Evolutionary conservation across 2,329 filamentous ascomycete genomes (phyloP), one percentile per base, ranked within the genome.

Genomic region (Rhynchosporium agropyri): DNA sequence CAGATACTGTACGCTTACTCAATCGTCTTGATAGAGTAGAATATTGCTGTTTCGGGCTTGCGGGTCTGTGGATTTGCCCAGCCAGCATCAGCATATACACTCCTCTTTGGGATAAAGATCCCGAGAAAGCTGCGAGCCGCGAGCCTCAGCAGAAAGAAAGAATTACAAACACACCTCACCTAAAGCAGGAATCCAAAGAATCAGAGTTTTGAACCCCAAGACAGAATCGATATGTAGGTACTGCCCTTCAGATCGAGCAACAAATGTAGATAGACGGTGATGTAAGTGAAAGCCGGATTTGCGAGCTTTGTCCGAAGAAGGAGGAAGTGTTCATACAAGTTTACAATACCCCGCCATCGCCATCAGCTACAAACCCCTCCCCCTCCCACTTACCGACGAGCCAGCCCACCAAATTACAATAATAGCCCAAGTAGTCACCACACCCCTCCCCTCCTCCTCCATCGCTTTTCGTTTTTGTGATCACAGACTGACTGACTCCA

Each of bases 91-190:
- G 49, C 33, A 56, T 33, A 12, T 56, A 42, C n/a, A 46, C 12
- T 57, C 40, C 54, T 36, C 38, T 57, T 57, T 57, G 13, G 54
- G 54, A 45, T 28, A 57, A 45, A 57, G 54, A 57, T 57, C 54
- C 54, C 54, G 54, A 57, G 54, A 57, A 46, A 57, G 54, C 42
- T 45, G 54, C 54, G 54, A 57, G 42, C 38, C 54, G 54, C 54
- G 54, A 57, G 42, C 38, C 54, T 57, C 38, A 46, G 2, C n/a
- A 7, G 5, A 15, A n/a, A 12, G 10, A 5, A 4, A 4, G 26
- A 20, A 31, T 6, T 48, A 20, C 42, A n/a, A 45, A n/a, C 42
- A 6, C n/a, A 48, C 13, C 15, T 31, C n/a, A 48, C 13, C 15
- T 31, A 38, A 40, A n/a, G 31, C 50, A 40, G n/a, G 26, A 12